phyloP scores from a whole-genome alignment of 768 basidiomycete species.

The Udeniomyces megalosporus region DNA sequence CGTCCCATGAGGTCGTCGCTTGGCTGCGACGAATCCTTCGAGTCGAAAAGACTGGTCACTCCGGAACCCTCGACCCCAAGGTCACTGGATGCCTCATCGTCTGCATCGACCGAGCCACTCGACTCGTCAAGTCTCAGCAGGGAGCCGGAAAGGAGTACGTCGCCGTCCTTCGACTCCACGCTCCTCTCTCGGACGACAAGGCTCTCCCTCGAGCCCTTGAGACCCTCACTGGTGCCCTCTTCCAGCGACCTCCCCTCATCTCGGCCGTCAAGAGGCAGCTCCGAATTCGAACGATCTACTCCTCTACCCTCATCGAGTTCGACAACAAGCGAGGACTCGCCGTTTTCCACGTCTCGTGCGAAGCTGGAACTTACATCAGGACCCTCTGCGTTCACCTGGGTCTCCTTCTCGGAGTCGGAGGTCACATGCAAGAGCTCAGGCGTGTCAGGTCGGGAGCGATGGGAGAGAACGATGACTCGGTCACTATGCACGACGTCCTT shows the following conservation, averaged over 20 bases:
- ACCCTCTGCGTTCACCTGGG: conserved; percentile 96
- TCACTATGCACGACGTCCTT: conserved; percentile 98
- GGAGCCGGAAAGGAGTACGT: conserved; percentile 99
- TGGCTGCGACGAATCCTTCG: conserved; percentile 95
- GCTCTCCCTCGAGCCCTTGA: conserved; percentile 84
- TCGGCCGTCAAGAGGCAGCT: conserved; percentile 97
- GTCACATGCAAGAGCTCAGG: conserved; percentile 99
- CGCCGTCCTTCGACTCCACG: conserved; percentile 84
- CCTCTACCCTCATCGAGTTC: conserved; percentile 87
- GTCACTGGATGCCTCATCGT: conserved; percentile 98
- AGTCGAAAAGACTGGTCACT: conserved; percentile 96
- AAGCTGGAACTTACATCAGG: conserved; percentile 69
- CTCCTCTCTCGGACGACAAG: conserved; percentile 59
- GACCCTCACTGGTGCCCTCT: conserved; percentile 91
- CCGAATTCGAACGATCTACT: conserved; percentile 90
- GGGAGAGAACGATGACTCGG: conserved; percentile 94
- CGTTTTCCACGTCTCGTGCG: conserved; percentile 97
- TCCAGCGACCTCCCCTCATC: conserved; percentile 96
- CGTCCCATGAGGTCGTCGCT: conserved; percentile 97
- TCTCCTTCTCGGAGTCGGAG: conserved; percentile 82
- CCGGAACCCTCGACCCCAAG: conserved; percentile 95
- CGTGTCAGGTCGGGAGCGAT: conserved; percentile 88
- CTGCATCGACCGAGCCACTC: conserved; percentile 94
- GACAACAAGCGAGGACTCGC: conserved; percentile 92
- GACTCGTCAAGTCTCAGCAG: conserved; percentile 95